Evolutionary conservation across 352 stramenopile species (phyloP), one percentile per base, ranked within the genome.

Genomic region (Phytophthora foliorum): DNA sequence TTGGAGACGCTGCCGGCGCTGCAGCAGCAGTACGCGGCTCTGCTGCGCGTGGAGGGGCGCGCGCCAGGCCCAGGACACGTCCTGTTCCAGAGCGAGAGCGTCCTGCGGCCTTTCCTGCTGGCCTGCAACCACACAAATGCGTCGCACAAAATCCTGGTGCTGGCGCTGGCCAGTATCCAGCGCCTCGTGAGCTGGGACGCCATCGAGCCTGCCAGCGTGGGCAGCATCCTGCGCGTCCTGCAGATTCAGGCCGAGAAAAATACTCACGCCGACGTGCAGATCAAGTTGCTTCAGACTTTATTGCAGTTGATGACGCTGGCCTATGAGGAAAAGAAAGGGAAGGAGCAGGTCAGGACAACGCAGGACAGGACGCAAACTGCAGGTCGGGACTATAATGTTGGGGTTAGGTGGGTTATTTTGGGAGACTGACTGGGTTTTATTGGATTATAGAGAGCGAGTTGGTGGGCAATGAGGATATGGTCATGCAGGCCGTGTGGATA

Each of bases 101-200:
- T 99, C 36, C 75, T 99, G 55, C 91, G 96, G 64, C 97, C 97
- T 0, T 99, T 99, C 72, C 74, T 99, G 29, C 77, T 99, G 46
- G 96, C 96, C 32, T 98, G 95, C 59, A 99, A 99, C 84, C 97
- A 99, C 90, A 93, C 95, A 36, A 98, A 98, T 69, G 97, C 97
- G 56, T 96, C 87, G 9, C 86, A 93, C 55, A 95, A 98, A 74
- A 89, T 99, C 58, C 82, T 99, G 42, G 90, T 96, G 45, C 90
- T 98, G 63, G 94, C 95, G 48, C 86, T 99, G 63, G 86, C 95
- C 29, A 97, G 93, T 51, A 99, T 99, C 69, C 95, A 99, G 76
- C 88, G 89, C 11, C 84, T 99, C 34, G 88, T 99, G 56, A 91
- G 93, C 67, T 97, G 94, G 80, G 94, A 99, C 84, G 97, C 96